Base-by-base conservation (phyloP, 139 green algal species). In the Choricystis sp. region DNA sequence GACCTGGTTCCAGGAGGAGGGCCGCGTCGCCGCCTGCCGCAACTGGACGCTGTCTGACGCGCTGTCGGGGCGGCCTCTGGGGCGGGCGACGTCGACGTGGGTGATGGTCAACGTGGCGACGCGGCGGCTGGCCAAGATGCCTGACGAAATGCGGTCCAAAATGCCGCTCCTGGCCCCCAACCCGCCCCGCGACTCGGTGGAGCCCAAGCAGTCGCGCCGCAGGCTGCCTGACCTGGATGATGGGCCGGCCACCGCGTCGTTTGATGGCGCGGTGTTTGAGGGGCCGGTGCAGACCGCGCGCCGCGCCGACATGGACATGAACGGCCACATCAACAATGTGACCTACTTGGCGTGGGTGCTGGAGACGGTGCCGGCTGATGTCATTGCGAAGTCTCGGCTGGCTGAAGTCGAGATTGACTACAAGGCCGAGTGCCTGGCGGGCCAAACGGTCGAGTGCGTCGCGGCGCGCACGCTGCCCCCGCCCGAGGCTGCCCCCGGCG, bases 261-360 rank as follows among this genome's bases (percentile, higher is more conserved):
- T 21, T 9, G 40, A 9, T 9, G 40, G 40, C 40, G 40, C 40
- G 40, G 40, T 52, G 40, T 16, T 52, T 9, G 40, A 52, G 40
- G 40, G 40, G 40, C 40, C 40, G 9, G 16, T 21, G 40, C 80
- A 86, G 65, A 67, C 89, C 57, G 86, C 87, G 0, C 80, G 92
- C 5, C 81, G 84, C 61, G 71, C 49, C 24, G 86, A 98, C 73
- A 84, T 98, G 72, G 92, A 97, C 83, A 96, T 97, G 85, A 97
- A 98, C 60, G 83, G 83, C 3, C 92, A 98, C 79, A 88, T 98
- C 52, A 98, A 98, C 82, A 98, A 98, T 67, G 89, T 95, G 0
- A 85, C 85, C 0, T 98, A 96, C 75, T 71, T 96, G 31, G 78
- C 71, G 0, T 97, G 91, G 92, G 77, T 81, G 2, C 68, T 98